Conservation (phyloP, 352 stramenopile genomes). For the Pythium rishiriense region DNA sequence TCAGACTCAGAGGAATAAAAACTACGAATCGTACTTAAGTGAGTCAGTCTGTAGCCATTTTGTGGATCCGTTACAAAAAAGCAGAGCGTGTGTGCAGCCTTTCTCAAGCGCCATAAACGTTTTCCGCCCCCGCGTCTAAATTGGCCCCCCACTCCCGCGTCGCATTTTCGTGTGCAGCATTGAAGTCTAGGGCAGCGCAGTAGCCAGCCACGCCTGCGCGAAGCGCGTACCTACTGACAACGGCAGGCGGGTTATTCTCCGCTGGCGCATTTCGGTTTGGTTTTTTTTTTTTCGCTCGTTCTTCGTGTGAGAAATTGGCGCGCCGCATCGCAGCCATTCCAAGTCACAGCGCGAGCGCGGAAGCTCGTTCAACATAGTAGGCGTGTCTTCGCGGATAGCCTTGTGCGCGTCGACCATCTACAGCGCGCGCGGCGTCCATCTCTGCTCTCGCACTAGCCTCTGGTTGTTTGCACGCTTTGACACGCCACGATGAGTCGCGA, state of each 20-base stretch:
- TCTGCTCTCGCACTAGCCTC: no score
- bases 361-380: constrained; percentile 30
- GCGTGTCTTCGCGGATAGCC: no score
- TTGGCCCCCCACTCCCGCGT: not conserved
- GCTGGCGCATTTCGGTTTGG: not conserved
- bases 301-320: not conserved
- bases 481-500: constrained; percentile 61
- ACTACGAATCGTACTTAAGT: constrained; percentile 12
- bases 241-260: constrained; percentile 8
- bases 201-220: no score
- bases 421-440: no score
- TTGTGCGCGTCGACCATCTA: not conserved
- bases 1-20: constrained; percentile 15
- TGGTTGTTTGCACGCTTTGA: not conserved
- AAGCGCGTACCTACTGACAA: constrained; percentile 10
- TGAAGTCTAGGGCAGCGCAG: no score
- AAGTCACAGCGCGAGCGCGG: not conserved
- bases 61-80: constrained; percentile 13
- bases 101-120: not conserved
- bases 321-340: not conserved
- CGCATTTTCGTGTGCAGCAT: no score
- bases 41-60: constrained; percentile 13
- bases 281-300: not conserved
- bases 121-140: not conserved
- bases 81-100: not conserved